Evolutionary conservation across 2,329 filamentous ascomycete species (phyloP), one percentile per base, ranked within the genome.

Genomic region (Botrytis porri): DNA sequence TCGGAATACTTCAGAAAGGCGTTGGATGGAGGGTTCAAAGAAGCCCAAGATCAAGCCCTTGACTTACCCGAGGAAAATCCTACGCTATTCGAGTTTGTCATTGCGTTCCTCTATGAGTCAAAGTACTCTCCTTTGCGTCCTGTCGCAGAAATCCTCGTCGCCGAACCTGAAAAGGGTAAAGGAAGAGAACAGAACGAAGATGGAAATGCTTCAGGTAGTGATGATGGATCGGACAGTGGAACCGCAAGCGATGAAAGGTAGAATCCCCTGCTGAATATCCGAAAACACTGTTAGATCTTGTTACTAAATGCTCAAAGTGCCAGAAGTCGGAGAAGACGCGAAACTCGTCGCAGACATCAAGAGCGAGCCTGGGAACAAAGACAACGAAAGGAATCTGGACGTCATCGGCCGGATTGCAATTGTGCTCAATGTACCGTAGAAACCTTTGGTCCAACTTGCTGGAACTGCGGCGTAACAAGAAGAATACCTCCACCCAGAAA

Each of bases 61-160:
- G 82, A 85, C 76, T 79, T 88, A 1, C 85, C 85, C 0, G 85
- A 87, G 73, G 86, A 87, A 74, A 82, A 86, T 75, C 84, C 86
- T 4, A 82, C 83, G 71, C 83, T 86, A 64, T 87, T 88, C 74
- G 84, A 86, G 73, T 86, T 86, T 74, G 78, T 87, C 60, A 80
- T 88, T 51, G 84, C 85, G n/a, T 87, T 83, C 69, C 79, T 87
- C 20, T 87, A 86, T 75, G 85, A 87, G 75, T 83, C 81, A 32
- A 83, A 79, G 71, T 86, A 84, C 75, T 80, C 83, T 5, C 85
- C 85, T 51, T 84, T 86, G 72, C 83, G 80, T 74, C 80, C 85
- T n/a, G 80, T 82, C 48, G 81, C 84, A 4, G 81, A 82, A 37
- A 61, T 37, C 61, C 45, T 65, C 75, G 73, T 77, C 51, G 73